phyloP scores from a whole-genome alignment of 1,284 basidiomycete genomes.

The Lentinula novae-zelandiae region DNA sequence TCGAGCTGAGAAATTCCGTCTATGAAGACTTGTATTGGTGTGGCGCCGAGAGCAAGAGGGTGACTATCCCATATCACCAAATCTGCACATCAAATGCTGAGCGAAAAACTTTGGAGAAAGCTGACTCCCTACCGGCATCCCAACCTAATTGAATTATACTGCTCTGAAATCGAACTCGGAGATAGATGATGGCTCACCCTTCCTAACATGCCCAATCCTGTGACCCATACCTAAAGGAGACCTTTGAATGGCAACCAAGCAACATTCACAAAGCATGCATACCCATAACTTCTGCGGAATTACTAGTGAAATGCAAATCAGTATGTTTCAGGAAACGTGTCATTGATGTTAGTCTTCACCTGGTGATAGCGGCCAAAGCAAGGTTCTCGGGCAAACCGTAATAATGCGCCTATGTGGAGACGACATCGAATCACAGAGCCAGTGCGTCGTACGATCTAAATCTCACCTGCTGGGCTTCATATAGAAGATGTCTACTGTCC shows the following conservation, averaged over 20 bases:
- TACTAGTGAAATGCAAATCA: constrained; percentile 18
- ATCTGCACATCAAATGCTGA: constrained; percentile 8
- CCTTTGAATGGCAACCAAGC: not conserved
- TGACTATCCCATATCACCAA: constrained; percentile 39
- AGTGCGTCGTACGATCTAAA: constrained; percentile 21
- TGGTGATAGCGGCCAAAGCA: constrained; percentile 71
- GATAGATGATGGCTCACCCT: constrained; percentile 25
- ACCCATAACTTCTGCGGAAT: constrained; percentile 40
- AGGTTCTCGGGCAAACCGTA: constrained; percentile 64
- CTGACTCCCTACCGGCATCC: constrained; percentile 35
- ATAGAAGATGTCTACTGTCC: constrained; percentile 77
- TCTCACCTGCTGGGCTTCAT: constrained; percentile 74
- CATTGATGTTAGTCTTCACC: not conserved
- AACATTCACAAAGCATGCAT: constrained; percentile 15
- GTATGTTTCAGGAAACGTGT: not conserved
- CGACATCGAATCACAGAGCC: not conserved
- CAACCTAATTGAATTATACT: constrained; percentile 25
- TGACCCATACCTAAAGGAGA: constrained; percentile 27
- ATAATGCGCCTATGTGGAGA: constrained; percentile 45
- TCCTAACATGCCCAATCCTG: constrained; percentile 40
- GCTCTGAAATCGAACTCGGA: not conserved
- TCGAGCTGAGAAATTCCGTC: constrained; percentile 49
- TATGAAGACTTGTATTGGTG: constrained; percentile 56
- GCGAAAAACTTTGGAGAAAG: constrained; percentile 32
- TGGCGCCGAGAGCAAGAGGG: constrained; percentile 59